Evolutionary conservation across 768 basidiomycete genomes (phyloP), one percentile per base, ranked within the genome.

Genomic region (Tulasnella sp.): DNA sequence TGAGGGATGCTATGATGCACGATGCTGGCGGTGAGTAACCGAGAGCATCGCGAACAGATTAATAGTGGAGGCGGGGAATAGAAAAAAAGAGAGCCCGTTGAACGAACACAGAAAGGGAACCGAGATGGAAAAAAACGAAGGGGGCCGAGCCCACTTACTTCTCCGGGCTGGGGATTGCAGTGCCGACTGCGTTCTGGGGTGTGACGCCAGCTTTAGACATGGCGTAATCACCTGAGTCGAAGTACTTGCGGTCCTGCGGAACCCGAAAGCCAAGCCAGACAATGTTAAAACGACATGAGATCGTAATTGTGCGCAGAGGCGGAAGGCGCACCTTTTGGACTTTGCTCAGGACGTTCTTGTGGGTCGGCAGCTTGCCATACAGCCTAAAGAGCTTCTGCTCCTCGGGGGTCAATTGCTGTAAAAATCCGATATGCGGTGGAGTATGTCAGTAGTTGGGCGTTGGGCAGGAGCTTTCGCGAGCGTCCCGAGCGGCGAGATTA

Each of bases 211-310:
- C 97, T 83, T 99, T 98, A 71, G 94, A 95, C 79, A 99, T 86
- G 38, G 96, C 96, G 81, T 99, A 99, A 83, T 99, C 97, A 76
- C 97, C 97, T 75, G 97, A 99, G 85, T 99, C 97, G 83, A 99
- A 99, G 85, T 95, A 99, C 84, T 99, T 99, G 81, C 97, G 93
- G 82, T 99, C 97, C 96, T 98, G 31, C 29, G 38, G 29, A 37
- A 4, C 36, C 34, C 29, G 29, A 8, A 36, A 71, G 64, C 49
- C 19, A 31, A 14, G 67, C 29, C 15, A 8, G 29, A 58, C 31
- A 52, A 15, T 0, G 17, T 31, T 52, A 34, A 17, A 42, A 38
- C n/a, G 29, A 25, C 3, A n/a, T 22, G 19, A 49, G 19, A 49
- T 49, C 49, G 49, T 49, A 49, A 49, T n/a, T 17, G 8, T 68